Base-by-base conservation (phyloP, 2,329 filamentous ascomycete species). In the Diaporthe aspalathi region DNA sequence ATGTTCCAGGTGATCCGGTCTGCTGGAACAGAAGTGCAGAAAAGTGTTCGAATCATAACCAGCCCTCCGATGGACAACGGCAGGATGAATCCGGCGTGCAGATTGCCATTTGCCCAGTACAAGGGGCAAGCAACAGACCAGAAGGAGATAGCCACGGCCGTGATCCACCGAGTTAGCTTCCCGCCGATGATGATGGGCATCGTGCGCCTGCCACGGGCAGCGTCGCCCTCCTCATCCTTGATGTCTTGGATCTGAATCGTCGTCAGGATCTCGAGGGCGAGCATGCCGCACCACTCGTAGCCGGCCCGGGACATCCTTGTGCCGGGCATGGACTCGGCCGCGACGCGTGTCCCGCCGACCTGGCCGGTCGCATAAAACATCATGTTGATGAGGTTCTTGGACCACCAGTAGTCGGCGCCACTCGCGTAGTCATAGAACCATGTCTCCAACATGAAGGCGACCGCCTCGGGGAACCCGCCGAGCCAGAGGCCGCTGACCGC, bases 361-460 rank as follows among this genome's bases (percentile, higher is more conserved):
- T 69, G 56, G 54, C 47, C 47, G 24, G 49, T 43, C 29, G 43
- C 47, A 35, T 50, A 69, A 14, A 49, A 57, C 5, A 63, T 17
- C n/a, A 32, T 9, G 67, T 43, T 69, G 54, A 63, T 60, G 22
- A 38, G 27, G 24, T 68, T 54, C 24, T 53, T 57, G 22, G 35
- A 69, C 57, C 57, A 62, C 57, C 57, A 47, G 24, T 24, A 32
- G 32, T 49, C 57, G 24, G 32, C 57, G 32, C 24, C 67, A 5
- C 1, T 22, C 22, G 32, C 54, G 9, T 17, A 62, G 54, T 85
- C 85, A 74, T 85, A 85, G 65, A 82, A 73, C 78, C 80, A 83
- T 0, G 78, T 80, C 66, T 80, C 54, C 16, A 78, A 29, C 60
- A 80, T 62, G 35, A 84, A 50, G 47, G 57, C n/a, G 40, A 57